Evolutionary conservation across 2,329 filamentous ascomycete species (phyloP), one percentile per base, ranked within the genome.

Genomic region (Botrytis deweyae): DNA sequence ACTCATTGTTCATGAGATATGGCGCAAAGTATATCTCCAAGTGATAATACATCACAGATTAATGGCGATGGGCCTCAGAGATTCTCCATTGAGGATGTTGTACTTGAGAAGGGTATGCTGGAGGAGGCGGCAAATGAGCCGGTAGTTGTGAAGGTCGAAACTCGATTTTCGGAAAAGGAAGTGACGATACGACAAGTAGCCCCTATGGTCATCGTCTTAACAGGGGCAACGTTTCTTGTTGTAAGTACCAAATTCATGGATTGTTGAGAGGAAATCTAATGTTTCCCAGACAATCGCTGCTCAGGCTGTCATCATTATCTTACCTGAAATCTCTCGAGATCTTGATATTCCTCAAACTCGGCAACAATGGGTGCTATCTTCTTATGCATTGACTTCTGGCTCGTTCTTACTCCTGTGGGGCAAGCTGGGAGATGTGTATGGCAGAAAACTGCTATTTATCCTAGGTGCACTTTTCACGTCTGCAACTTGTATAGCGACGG

Each of bases 381-480:
- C 82, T 16, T 79, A 79, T 70, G 79, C 80, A 20, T 77, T 88
- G 25, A 85, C 85, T 0, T 84, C 84, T 70, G 86, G 85, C 65
- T 86, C 85, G 63, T 84, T 84, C 9, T 83, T 88, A 0, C 81
- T 88, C 1, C 78, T 88, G 2, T 82, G 84, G 4, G 87, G 87
- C 4, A 85, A 87, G 5, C 79, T 88, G 10, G 83, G 86, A 10
- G 87, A 88, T 79, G 83, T 86, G 0, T 81, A 88, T 5, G 87
- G 87, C 0, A 83, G 82, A 62, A 79, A 84, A 68, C 76, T 82
- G 55, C 83, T 87, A 77, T 85, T 87, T 71, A 80, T 87, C 4
- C 79, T 82, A 0, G 87, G 85, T 3, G 84, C 89, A 1, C 85
- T 87, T 10, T 92, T 90, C 86, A 86, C 92, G 10, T 87, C 89